Evolutionary conservation across 352 stramenopile genomes (phyloP), one percentile per base, ranked within the genome.

Genomic region (Elongisporangium prolatum): DNA sequence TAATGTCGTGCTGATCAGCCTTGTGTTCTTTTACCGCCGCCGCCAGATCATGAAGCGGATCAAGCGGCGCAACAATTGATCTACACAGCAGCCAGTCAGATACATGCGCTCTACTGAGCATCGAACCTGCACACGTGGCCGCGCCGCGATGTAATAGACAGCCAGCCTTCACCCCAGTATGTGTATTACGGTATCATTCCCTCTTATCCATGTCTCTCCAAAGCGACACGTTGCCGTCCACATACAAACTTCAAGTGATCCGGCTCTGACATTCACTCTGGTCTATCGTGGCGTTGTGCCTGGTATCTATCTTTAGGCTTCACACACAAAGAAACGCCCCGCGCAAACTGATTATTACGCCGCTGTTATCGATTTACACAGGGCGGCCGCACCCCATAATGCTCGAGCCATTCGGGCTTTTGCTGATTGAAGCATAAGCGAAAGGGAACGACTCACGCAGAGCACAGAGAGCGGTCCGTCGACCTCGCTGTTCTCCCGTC

Each of bases 1-100:
- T 28, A 68, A 68, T 38, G 65, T 50, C 16, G 56, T 74, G 40
- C 24, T 85, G 52, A 54, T 80, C 17, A 34, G 68, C 24, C 28
- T 81, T 8, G 67, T 68, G 17, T 48, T 84, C 16, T 68, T 69
- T 49, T 86, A 67, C 62, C 80, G 71, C 17, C 77, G 76, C 57
- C 57, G 50, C 3, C 59, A 59, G 14, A n/a, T 16, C 40, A 56
- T 38, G 6, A 48, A 54, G 28, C 54, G 47, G 17, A 57, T 59
- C 55, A 89, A 89, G 69, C 66, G 72, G 17, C 62, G 75, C 14
- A 86, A 80, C 34, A 44, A 17, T 9, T 44, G 34, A 44, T 44
- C 34, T 3, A 40, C 8, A 34, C 25, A 38, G 34, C 34, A 44
- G 34, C 5, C 34, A 44, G 4, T n/a, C n/a, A n/a, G n/a, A n/a